phyloP scores from a whole-genome alignment of 768 basidiomycete species.

The Hypsizygus marmoreus region DNA sequence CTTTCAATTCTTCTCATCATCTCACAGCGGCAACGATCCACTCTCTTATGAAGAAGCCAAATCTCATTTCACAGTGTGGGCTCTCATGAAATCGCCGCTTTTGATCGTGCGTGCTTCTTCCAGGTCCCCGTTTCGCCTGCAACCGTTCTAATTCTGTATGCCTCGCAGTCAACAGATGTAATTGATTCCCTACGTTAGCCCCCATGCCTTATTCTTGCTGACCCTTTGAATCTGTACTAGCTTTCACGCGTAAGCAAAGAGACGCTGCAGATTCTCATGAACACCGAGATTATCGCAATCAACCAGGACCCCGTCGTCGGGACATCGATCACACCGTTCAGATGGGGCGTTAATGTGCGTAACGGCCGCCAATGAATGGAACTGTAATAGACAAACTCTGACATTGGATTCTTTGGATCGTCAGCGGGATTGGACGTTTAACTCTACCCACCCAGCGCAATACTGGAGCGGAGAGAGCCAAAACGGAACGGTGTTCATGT shows the following conservation, averaged over 20 bases:
- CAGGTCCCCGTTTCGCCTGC: neutral
- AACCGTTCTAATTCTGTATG: neutral
- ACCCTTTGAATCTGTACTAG: constrained; percentile 1
- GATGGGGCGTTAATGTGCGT: constrained; percentile 67
- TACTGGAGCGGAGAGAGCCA: constrained; percentile 66
- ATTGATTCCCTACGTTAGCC: too few relatives aligned
- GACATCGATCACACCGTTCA: constrained; percentile 62
- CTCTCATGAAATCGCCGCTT: constrained; percentile 65
- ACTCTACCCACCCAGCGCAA: constrained; percentile 55
- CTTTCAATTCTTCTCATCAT: neutral
- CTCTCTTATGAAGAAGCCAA: constrained; percentile 64
- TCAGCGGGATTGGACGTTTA: constrained; percentile 40
- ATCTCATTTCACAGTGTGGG: constrained; percentile 76
- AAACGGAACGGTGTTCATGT: constrained; percentile 66
- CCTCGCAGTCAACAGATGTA: constrained; percentile 17
- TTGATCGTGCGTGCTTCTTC: constrained; percentile 33
- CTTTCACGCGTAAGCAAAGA: constrained; percentile 51
- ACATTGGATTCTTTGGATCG: neutral
- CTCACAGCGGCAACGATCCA: constrained; percentile 60
- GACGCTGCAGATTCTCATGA: constrained; percentile 58
- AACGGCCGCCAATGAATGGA: too few relatives aligned
- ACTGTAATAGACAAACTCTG: too few relatives aligned
- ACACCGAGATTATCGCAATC: constrained; percentile 66
- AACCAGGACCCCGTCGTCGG: constrained; percentile 71
- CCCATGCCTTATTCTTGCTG: neutral